Conservation (phyloP, 345 rosid species). For the Gossypium mustelinum region DNA sequence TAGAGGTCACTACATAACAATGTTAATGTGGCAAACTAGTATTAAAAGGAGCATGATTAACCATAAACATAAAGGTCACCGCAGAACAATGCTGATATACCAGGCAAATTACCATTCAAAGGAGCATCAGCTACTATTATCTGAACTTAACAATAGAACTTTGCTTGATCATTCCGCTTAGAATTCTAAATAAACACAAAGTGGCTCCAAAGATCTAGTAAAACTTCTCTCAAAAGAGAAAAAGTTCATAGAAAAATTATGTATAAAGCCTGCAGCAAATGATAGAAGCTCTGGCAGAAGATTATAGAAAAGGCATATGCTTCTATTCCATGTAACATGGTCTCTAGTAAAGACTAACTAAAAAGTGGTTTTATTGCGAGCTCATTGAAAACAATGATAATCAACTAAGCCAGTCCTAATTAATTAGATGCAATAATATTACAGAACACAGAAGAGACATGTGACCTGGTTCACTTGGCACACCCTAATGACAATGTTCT, state of each 20-base stretch:
- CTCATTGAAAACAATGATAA: background rate
- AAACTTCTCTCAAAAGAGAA: background rate
- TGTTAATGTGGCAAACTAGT: background rate
- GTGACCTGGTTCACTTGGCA: background rate
- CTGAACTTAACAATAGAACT: background rate
- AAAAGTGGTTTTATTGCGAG: background rate
- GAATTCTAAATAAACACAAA: no score
- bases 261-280: background rate
- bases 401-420: background rate
- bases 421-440: background rate
- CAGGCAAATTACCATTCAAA: background rate
- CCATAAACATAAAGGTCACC: background rate
- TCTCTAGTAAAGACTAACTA: background rate
- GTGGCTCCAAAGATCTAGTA: background rate
- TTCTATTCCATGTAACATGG: background rate
- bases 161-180: background rate
- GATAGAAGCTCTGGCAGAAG: background rate
- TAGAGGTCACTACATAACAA: background rate
- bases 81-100: background rate
- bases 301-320: background rate
- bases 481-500: background rate
- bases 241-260: background rate
- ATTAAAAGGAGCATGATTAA: background rate
- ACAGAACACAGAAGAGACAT: background rate
- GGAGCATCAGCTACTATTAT: background rate